Percentiles rank a stretch among this genome's conserved stretches.
These are phyloP conservation scores for Aspergillus awamori DNA, from an alignment of 2,329 filamentous ascomycete genomes.

Conservation along the genomic window DNA sequence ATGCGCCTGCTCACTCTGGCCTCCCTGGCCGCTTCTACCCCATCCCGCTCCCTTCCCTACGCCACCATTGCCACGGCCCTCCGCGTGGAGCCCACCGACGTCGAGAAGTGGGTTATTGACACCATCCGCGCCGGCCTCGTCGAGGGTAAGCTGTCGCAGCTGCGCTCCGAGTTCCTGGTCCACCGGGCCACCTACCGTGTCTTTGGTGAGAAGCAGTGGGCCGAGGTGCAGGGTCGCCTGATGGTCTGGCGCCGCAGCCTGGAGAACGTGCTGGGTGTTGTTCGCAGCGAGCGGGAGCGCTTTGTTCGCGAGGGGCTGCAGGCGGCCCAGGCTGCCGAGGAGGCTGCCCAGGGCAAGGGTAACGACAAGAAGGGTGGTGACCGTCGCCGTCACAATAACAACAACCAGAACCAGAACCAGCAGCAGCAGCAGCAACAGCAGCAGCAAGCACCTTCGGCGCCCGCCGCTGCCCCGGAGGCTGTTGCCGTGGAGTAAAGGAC, in stretches of 20 bases:
- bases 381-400: constrained; percentile 38
- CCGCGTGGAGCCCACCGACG: constrained; percentile 78
- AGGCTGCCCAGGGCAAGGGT: constrained; percentile 33
- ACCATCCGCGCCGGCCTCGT: constrained; percentile 94
- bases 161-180: constrained; percentile 89
- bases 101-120: constrained; percentile 99
- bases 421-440: constrained; percentile 28
- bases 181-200: constrained; percentile 96
- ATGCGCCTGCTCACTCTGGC: constrained; percentile 94
- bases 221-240: constrained; percentile 84
- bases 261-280: constrained; percentile 73
- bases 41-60: constrained; percentile 87
- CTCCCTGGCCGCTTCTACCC: constrained; percentile 80
- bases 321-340: constrained; percentile 50
- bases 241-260: constrained; percentile 89
- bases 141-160: constrained; percentile 93
- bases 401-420: constrained; percentile 24
- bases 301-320: constrained; percentile 68
- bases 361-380: constrained; percentile 35
- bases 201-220: constrained; percentile 98
- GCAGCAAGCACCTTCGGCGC: constrained; percentile 24
- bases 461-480: constrained; percentile 26
- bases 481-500: constrained; percentile 11
- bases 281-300: constrained; percentile 79
- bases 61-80: constrained; percentile 79